Conservation (phyloP, 768 basidiomycete genomes). For the Amanita inopinata region DNA sequence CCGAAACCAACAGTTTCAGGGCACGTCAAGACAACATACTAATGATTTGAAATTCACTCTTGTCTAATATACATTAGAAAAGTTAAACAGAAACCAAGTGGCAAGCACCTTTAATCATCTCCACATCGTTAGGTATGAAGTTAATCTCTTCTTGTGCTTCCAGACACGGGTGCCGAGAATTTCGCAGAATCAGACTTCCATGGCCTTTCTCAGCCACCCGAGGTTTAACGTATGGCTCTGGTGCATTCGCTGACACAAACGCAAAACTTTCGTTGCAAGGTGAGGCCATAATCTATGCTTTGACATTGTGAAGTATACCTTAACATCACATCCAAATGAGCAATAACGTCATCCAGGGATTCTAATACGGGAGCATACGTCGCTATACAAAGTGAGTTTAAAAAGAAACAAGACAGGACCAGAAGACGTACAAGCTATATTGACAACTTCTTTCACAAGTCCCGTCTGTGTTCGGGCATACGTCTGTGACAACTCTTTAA, state of each 20-base stretch:
- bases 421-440: slow-evolving; percentile 66
- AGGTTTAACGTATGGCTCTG: slow-evolving; percentile 84
- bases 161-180: slow-evolving; percentile 91
- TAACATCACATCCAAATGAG: slow-evolving; percentile 84
- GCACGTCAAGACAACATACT: no score
- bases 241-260: slow-evolving; percentile 81
- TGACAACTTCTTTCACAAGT: slow-evolving; percentile 88
- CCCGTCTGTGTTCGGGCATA: slow-evolving; percentile 72
- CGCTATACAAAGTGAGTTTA: slow-evolving; percentile 34
- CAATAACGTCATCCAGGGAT: slow-evolving; percentile 70
- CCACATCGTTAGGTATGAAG: slow-evolving; percentile 93
- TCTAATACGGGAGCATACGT: slow-evolving; percentile 90
- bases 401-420: background rate
- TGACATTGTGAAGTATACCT: slow-evolving; percentile 39
- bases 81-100: background rate
- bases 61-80: slow-evolving; percentile 29
- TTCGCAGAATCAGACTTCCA: slow-evolving; percentile 70
- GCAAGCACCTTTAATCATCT: slow-evolving; percentile 78
- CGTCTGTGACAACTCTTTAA: slow-evolving; percentile 50
- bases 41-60: slow-evolving; percentile 93
- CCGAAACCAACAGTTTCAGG: background rate
- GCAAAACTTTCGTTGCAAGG: slow-evolving; percentile 57
- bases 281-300: background rate
- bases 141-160: slow-evolving; percentile 93
- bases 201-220: slow-evolving; percentile 67